Base-by-base conservation (phyloP, 139 green algal genomes). In the Deuterostichococcus epilithicus region DNA sequence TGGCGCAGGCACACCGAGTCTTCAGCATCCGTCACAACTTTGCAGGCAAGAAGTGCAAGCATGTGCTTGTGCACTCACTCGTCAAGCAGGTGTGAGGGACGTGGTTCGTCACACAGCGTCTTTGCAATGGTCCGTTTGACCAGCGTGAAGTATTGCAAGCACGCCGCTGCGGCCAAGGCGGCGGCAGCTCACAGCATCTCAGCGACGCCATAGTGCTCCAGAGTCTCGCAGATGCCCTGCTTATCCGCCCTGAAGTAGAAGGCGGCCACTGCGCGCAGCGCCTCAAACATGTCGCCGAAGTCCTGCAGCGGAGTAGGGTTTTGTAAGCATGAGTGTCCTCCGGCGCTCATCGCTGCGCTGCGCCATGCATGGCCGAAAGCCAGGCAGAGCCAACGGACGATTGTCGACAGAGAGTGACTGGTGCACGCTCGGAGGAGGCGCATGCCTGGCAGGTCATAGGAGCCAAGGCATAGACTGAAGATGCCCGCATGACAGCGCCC, bases 201-300 rank as follows among this genome's bases (percentile, higher is more conserved):
- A n/a, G 68, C 76, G 13, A 85, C 60, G n/a, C 42, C 63, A 32
- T 80, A 85, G 0, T 45, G 69, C 36, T 72, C 58, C 42, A 85
- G 79, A 72, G 76, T 83, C 25, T 85, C 70, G 38, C 68, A 83
- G 52, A 85, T 85, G 0, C 60, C 37, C 32, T 70, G 10, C 45
- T 68, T 70, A 47, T 85, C 81, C 44, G 81, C 81, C 35, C 76
- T 33, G 34, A 85, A 42, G 60, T 83, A 85, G 70, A 35, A 80
- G 37, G 74, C 74, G 20, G 81, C 76, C 39, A 85, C 76, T 28
- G 75, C 73, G 5, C 47, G 20, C 28, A 85, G 44, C 2, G 65
- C 76, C 58, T 80, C 63, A 74, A 76, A 85, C 22, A 79, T 78
- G 5, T 72, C 52, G 3, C 80, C 71, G 68, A 80, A 80, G 0